Conservation (phyloP, 2,329 filamentous ascomycete genomes). For the Pyricularia grisea region DNA sequence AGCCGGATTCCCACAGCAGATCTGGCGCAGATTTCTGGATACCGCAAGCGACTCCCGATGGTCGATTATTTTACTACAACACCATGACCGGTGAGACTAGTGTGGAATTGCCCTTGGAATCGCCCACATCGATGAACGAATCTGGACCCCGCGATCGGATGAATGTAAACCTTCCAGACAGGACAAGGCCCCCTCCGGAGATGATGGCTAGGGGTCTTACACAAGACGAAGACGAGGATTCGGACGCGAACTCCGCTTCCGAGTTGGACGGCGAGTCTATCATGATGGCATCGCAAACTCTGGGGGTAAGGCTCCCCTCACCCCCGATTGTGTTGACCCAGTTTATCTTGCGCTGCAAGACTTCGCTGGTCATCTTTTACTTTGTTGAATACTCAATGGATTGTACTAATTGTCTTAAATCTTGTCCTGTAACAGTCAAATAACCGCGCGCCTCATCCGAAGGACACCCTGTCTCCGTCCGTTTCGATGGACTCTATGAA, state of each 20-base stretch:
- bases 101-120: conserved; percentile 89
- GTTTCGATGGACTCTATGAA: conserved; percentile 89
- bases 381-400: not conserved
- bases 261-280: conserved; percentile 73
- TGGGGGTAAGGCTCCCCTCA: not conserved
- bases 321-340: conserved; percentile 5
- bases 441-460: conserved; percentile 53
- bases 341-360: not conserved
- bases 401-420: not conserved
- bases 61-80: conserved; percentile 94
- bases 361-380: not conserved
- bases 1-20: conserved; percentile 52
- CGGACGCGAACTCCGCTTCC: conserved; percentile 71
- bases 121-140: conserved; percentile 71
- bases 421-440: conserved; percentile 33
- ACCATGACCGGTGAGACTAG: conserved; percentile 92
- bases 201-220: conserved; percentile 77
- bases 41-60: conserved; percentile 89
- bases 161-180: conserved; percentile 81
- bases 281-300: conserved; percentile 35
- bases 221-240: conserved; percentile 84
- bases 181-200: conserved; percentile 81
- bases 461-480: conserved; percentile 70
- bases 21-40: conserved; percentile 97
- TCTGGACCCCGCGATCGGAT: conserved; percentile 80